phyloP scores from a whole-genome alignment of 2,329 filamentous ascomycete species.

The Lachnum nothofagi region DNA sequence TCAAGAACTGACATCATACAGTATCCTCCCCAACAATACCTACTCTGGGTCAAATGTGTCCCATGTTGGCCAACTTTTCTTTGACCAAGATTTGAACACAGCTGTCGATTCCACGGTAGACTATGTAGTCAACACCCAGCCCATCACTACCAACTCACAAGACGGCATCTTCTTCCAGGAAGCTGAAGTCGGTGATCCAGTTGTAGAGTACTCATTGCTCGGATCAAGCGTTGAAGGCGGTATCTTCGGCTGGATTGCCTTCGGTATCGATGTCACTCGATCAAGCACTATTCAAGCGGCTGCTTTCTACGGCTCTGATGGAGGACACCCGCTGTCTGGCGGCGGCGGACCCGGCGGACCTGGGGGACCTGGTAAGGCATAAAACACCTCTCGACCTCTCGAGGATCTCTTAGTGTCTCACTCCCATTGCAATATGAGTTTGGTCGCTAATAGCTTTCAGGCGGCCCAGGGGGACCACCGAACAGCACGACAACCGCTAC shows the following conservation, averaged over 20 bases:
- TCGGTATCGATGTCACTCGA: conserved; percentile 35
- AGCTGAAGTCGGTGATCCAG: conserved; percentile 45
- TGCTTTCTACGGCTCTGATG: too few relatives aligned
- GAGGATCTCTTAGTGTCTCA: too few relatives aligned
- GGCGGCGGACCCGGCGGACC: too few relatives aligned
- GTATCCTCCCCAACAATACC: conserved; percentile 40
- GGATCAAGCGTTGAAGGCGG: conserved; percentile 48
- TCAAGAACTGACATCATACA: too few relatives aligned
- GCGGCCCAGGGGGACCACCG: too few relatives aligned
- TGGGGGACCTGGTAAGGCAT: too few relatives aligned
- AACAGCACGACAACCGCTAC: too few relatives aligned
- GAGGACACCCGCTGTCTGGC: too few relatives aligned
- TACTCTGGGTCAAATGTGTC: conserved; percentile 46
- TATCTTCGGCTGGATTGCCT: conserved; percentile 49
- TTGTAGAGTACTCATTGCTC: conserved; percentile 53
- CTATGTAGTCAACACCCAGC: conserved; percentile 44
- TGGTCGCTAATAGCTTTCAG: too few relatives aligned
- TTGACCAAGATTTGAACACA: conserved; percentile 53
- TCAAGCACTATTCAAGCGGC: too few relatives aligned
- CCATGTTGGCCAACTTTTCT: conserved; percentile 62
- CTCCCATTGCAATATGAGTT: too few relatives aligned
- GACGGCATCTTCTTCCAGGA: conserved; percentile 45
- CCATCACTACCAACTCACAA: conserved; percentile 43
- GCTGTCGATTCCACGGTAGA: conserved; percentile 45
- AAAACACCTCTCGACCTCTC: too few relatives aligned